Base-by-base conservation (phyloP, 129 eudicot genomes). In the Scalesia atractyloides region DNA sequence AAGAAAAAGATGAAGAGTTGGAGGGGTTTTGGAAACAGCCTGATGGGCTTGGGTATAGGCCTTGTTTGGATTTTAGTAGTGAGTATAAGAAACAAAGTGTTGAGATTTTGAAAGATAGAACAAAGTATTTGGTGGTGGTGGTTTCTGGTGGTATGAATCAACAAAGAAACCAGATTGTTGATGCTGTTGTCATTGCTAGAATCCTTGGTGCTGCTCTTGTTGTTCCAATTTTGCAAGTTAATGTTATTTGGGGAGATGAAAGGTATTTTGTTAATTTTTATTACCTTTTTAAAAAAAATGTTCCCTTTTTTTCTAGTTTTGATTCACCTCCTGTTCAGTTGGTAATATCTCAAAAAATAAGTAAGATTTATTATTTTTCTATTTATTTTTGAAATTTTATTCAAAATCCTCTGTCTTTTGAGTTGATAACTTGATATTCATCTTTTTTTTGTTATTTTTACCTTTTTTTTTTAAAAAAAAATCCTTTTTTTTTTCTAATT, bases 211-310 rank as follows among this genome's bases (percentile, higher is more conserved):
- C 98, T 80, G 87, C 96, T 68, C 83, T 93, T 73, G 97, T 93
- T 74, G 92, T 90, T 5, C 98, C 98, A 54, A 91, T 86, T 44
- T 88, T 93, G 73, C 98, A 93, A 81, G 96, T 93, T n/a, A 93
- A 93, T 84, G 96, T 93, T 70, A 87, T 93, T 46, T 93, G 98
- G 98, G 92, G 96, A 14, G 98, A 93, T 81, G 98, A 92, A 83
- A 92, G 98, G 98, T 91, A 73, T 77, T 80, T 54, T 44, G n/a
- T 58, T 82, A 24, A 19, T 47, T 18, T 44, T 51, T 37, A 39
- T 51, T 37, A 39, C 72, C 51, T 69, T 56, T 1, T 7, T 63
- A 26, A 26, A 26, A 33, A 66, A 56, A 41, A 16, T 54, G 26
- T 39, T 51, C 5, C 44, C 26, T 51, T 74, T 48, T 26, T 24